Evolutionary conservation across 768 basidiomycete genomes (phyloP).

Genomic region (Psilocybe subaeruginosa): DNA sequence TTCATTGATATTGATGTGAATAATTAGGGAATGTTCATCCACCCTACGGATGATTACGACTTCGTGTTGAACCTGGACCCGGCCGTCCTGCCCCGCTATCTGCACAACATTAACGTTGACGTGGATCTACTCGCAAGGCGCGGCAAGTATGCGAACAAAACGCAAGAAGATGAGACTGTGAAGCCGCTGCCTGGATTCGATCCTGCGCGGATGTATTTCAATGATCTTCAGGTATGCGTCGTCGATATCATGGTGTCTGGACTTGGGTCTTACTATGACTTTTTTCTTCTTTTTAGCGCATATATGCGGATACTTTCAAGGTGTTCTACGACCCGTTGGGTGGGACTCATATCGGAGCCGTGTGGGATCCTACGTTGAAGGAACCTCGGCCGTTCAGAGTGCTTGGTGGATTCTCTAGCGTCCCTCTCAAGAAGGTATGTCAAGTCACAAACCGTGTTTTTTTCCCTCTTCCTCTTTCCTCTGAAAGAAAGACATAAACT

Average conservation of each 20-base stretch:
- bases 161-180: conserved; percentile 26
- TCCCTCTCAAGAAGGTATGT: conserved; percentile 51
- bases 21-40: conserved; percentile 77
- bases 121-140: conserved; percentile 43
- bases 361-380: conserved; percentile 82
- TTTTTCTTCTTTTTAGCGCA: conserved; percentile 44
- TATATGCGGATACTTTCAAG: conserved; percentile 76
- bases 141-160: conserved; percentile 51
- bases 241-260: not conserved
- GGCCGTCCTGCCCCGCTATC: conserved; percentile 65
- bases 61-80: conserved; percentile 79
- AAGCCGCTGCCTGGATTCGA: conserved; percentile 74
- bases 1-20: not conserved
- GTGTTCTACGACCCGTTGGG: conserved; percentile 88
- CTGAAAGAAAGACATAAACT: not conserved
- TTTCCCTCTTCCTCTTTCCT: not conserved
- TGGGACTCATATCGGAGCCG: conserved; percentile 74
- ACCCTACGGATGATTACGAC: conserved; percentile 86
- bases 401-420: conserved; percentile 78
- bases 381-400: conserved; percentile 74
- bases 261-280: not conserved
- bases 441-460: not conserved
- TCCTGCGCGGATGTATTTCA: conserved; percentile 66
- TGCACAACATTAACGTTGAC: conserved; percentile 67
- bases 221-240: conserved; percentile 69